phyloP scores from a whole-genome alignment of 1,139 yeast species.

The Kluyveromyces marxianus region DNA sequence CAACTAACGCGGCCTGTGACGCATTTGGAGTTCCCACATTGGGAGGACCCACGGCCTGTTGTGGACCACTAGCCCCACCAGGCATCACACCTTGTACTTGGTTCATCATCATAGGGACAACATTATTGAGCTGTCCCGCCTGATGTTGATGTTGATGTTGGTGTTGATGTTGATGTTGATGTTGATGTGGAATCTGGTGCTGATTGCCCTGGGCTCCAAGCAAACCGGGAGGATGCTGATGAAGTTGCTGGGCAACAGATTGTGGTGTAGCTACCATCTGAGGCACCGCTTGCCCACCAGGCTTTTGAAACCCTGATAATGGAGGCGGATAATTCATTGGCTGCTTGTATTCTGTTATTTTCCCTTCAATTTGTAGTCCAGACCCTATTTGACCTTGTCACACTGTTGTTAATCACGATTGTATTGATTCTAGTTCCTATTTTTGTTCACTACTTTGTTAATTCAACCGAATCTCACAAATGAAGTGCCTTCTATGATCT shows the following conservation, averaged over 20 bases:
- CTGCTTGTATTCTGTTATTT: background rate
- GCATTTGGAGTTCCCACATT: conserved; percentile 5
- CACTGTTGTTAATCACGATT: background rate
- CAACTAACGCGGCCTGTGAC: conserved; percentile 6
- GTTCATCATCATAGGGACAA: conserved; percentile 11
- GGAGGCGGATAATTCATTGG: conserved; percentile 16
- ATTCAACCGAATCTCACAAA: no score
- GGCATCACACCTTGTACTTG: conserved; percentile 9
- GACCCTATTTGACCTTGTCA: no score
- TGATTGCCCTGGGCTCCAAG: conserved; percentile 8
- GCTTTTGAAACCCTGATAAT: conserved; percentile 14
- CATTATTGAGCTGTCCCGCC: conserved; percentile 12
- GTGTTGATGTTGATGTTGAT: no score
- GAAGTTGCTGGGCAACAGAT: conserved; percentile 13
- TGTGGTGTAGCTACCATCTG: conserved; percentile 15
- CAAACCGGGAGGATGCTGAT: conserved; percentile 9
- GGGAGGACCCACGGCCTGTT: conserved; percentile 8
- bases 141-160: background rate
- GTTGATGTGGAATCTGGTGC: no score
- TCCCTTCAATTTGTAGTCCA: background rate
- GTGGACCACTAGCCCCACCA: conserved; percentile 8
- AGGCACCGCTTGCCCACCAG: conserved; percentile 11
- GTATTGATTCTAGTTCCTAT: no score
- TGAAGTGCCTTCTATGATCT: no score
- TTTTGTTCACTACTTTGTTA: no score